phyloP scores from a whole-genome alignment of 2,329 filamentous ascomycete species.

The Graphiopsis chlorocephala region DNA sequence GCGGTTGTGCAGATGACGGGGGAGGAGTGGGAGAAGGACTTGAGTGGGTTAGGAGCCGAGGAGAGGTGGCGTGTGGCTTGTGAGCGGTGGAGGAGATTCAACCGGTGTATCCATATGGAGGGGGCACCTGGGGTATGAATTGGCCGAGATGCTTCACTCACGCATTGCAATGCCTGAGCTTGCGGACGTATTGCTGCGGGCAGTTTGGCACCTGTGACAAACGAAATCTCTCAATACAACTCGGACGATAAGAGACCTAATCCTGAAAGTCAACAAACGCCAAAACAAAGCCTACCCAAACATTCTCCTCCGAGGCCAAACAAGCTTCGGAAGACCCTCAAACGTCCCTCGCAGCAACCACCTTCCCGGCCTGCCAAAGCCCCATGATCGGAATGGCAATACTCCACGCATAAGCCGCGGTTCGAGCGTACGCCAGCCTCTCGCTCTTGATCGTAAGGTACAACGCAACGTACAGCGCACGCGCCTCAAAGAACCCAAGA shows the following conservation, averaged over 20 bases:
- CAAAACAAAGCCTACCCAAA: neutral
- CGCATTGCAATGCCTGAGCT: neutral
- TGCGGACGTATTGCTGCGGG: neutral
- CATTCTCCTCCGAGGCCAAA: neutral
- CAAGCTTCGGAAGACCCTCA: neutral
- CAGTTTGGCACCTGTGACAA: neutral
- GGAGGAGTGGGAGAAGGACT: constrained; percentile 22
- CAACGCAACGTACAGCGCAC: constrained; percentile 24
- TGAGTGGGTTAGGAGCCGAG: neutral
- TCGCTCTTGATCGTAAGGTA: constrained; percentile 26
- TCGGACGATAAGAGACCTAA: neutral
- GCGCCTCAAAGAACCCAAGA: constrained; percentile 23
- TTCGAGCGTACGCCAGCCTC: constrained; percentile 24
- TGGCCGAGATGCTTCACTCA: neutral
- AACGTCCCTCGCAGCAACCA: neutral
- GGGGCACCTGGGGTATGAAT: neutral
- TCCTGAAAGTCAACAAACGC: neutral
- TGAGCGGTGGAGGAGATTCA: constrained; percentile 13
- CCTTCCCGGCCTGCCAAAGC: constrained; percentile 25
- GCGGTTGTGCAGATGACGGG: constrained; percentile 22
- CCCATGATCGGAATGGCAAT: constrained; percentile 26
- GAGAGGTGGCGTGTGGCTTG: constrained; percentile 8
- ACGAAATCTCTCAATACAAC: neutral
- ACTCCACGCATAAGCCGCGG: constrained; percentile 27
- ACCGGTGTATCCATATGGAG: constrained; percentile 13